Base-by-base conservation (phyloP, 225 moss, liverwort and hornwort genomes). In the Polytrichum commune region DNA sequence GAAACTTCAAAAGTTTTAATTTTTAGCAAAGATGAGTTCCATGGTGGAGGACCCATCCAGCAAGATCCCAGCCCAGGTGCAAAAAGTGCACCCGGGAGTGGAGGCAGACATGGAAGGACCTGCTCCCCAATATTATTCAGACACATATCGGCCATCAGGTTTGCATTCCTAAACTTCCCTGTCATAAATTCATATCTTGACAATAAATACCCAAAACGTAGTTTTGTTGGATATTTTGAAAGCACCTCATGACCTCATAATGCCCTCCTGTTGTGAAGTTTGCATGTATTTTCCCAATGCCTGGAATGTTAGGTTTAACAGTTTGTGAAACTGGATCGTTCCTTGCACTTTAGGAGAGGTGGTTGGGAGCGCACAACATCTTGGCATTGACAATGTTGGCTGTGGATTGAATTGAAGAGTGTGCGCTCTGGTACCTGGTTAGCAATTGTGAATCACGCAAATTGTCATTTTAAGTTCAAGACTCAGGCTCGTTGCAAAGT, bases 101-200 rank as follows among this genome's bases (percentile, higher is more conserved):
- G 92, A 92, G 79, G 77, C 78, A 20, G 55, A 74, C 32, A 90
- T 88, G 73, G 72, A 86, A 68, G 78, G 70, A 29, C 86, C 92
- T 13, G 8, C 63, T 9, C 92, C 92, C 19, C 60, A 82, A 32
- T 80, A 79, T 29, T 80, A 57, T 28, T 73, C 75, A 19, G 77
- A 80, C 4, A 66, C 77, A 1, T 92, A 92, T 38, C 38, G 67
- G 2, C 73, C 86, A 5, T 81, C 90, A 64, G 77, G 81, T 77
- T 77, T 81, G 77, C 53, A 79, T 18, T 30, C 35, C 9, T 9
- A 8, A 35, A 2, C 0, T 35, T 35, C 9, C 10, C 10, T 0
- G 19, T 8, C n/a, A 20, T 58, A 23, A 26, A 8, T 7, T 3
- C 2, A 57, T 57, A 5, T 22, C 57, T 19, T 57, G 19, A 57